phyloP scores from a whole-genome alignment of 768 basidiomycete species.

The Lepiota venenata region DNA sequence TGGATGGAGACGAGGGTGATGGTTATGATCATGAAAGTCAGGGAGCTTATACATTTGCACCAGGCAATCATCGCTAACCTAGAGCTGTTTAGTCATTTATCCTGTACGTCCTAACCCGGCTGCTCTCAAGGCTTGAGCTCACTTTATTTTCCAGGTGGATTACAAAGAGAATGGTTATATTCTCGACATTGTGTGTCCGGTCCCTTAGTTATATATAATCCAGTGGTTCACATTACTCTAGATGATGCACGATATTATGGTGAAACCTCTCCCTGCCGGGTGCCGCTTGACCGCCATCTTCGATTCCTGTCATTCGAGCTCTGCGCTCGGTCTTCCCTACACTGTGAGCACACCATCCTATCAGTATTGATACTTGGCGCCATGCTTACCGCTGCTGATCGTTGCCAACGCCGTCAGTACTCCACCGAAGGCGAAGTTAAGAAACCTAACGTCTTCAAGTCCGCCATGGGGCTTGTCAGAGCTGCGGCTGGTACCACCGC shows the following conservation, averaged over 20 bases:
- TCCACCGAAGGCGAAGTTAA: constrained; percentile 95
- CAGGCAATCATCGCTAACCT: background rate
- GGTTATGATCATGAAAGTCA: constrained; percentile 81
- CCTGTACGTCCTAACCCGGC: constrained; percentile 56
- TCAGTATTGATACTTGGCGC: background rate
- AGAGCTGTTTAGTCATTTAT: constrained; percentile 64
- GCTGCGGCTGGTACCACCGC: constrained; percentile 64
- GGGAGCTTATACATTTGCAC: constrained; percentile 1
- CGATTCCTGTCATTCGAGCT: constrained; percentile 88
- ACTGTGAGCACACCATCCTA: constrained; percentile 36
- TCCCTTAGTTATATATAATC: background rate
- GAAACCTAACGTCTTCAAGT: constrained; percentile 83
- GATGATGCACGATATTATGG: constrained; percentile 79
- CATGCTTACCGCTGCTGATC: background rate
- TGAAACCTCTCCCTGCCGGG: constrained; percentile 73
- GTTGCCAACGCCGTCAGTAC: too few species aligned
- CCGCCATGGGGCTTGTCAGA: constrained; percentile 73
- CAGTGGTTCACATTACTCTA: constrained; percentile 19
- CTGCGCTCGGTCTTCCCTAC: constrained; percentile 76
- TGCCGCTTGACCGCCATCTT: constrained; percentile 87
- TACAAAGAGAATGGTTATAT: constrained; percentile 67
- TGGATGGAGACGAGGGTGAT: constrained; percentile 80
- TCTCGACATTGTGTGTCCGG: constrained; percentile 75
- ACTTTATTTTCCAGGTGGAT: constrained; percentile 33
- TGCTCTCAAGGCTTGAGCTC: background rate